Evolutionary conservation across 202 grass and related monocot species (phyloP).

Genomic region (Digitaria exilis): DNA sequence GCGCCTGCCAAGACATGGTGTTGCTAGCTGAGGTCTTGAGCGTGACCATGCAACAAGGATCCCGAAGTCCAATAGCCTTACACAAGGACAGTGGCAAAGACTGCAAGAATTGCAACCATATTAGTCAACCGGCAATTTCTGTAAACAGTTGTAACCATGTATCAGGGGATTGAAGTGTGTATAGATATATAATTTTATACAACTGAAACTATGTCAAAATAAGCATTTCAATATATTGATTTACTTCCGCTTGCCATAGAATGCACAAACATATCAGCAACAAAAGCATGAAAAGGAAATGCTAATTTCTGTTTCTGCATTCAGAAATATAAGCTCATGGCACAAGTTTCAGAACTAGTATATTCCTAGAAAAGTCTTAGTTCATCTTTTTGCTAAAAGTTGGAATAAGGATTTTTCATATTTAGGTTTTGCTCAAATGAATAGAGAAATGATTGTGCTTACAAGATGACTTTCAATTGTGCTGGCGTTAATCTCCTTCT

Average conservation of each 20-base stretch:
- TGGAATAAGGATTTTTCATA: no score
- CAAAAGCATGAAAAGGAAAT: not conserved
- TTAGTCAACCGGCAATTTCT: not conserved
- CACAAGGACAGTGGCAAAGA: not conserved
- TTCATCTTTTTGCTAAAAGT: not conserved
- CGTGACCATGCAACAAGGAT: not conserved
- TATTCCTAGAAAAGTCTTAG: not conserved
- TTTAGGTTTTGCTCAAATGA: no score
- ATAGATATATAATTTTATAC: not conserved
- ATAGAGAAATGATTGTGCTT: constrained; percentile 14
- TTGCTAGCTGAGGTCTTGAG: not conserved
- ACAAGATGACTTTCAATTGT: not conserved
- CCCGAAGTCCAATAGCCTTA: not conserved
- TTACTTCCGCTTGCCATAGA: not conserved
- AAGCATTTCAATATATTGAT: not conserved
- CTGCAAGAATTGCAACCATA: not conserved
- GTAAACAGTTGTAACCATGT: not conserved
- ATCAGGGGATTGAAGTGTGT: constrained; percentile 10
- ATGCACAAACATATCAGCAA: not conserved
- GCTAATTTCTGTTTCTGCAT: not conserved
- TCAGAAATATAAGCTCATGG: not conserved
- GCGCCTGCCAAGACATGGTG: not conserved
- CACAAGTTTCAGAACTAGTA: not conserved
- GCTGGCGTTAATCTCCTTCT: not conserved
- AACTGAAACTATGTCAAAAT: not conserved